Percentiles rank a stretch among this genome's conserved stretches.
Conservation (phyloP, 2,329 filamentous ascomycete species). For the Dothideomycetidae sp. region DNA sequence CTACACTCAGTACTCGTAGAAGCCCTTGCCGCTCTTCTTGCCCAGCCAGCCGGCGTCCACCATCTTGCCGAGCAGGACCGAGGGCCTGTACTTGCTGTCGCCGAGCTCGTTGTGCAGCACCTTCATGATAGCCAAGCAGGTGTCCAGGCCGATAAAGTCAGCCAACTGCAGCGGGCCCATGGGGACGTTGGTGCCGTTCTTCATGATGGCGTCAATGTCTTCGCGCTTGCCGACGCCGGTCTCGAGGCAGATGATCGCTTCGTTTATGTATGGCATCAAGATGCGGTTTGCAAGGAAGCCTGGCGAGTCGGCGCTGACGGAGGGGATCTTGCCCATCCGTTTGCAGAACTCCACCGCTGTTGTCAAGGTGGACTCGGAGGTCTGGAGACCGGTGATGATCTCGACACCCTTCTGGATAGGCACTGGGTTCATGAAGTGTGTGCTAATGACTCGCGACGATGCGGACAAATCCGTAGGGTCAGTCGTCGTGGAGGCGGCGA, state of each 20-base stretch:
- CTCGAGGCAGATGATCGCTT: conserved; percentile 90
- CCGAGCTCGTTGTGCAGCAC: conserved; percentile 83
- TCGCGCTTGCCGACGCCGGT: conserved; percentile 79
- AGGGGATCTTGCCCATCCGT: conserved; percentile 85
- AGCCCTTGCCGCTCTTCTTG: conserved; percentile 94
- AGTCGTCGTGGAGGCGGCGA: conserved; percentile 68
- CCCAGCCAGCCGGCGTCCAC: conserved; percentile 95
- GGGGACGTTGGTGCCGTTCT: conserved; percentile 95
- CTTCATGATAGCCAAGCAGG: conserved; percentile 93
- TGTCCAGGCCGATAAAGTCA: conserved; percentile 95
- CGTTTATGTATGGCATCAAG: conserved; percentile 98
- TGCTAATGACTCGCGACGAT: conserved; percentile 79
- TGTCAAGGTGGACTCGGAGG: conserved; percentile 65
- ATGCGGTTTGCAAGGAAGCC: conserved; percentile 95
- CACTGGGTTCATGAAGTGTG: conserved; percentile 99
- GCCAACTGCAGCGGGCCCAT: conserved; percentile 92
- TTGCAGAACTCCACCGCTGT: conserved; percentile 75
- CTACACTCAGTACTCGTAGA: conserved; percentile 81
- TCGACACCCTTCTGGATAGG: conserved; percentile 95
- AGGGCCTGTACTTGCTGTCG: conserved; percentile 88
- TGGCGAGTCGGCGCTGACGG: conserved; percentile 74
- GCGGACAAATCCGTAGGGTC: conserved; percentile 68
- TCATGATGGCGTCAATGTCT: conserved; percentile 96
- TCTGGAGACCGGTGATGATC: conserved; percentile 91
- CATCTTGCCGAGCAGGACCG: conserved; percentile 81